Conservation (phyloP, 2,329 filamentous ascomycete genomes). For the Zasmidium citrigriseum region DNA sequence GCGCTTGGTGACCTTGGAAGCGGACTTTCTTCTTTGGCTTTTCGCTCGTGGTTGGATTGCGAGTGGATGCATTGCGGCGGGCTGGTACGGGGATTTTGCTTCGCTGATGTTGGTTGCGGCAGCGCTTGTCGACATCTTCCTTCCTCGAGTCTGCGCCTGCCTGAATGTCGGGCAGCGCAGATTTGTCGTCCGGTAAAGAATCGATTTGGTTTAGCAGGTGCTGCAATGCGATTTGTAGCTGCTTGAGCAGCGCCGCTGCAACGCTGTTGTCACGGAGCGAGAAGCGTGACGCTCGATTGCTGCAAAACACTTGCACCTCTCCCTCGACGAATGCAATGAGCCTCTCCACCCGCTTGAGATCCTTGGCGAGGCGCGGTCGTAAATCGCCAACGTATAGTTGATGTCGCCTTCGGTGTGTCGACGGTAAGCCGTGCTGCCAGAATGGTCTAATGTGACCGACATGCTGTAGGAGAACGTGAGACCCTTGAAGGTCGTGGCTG, state of each 20-base stretch:
- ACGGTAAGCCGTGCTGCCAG: slow-evolving; percentile 15
- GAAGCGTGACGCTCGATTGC: background rate
- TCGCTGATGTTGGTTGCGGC: too few species aligned
- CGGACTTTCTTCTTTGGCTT: background rate
- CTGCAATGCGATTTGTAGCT: background rate
- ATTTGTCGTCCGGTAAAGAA: background rate
- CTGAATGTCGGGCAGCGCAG: background rate
- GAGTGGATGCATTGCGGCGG: background rate
- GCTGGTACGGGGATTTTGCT: too few species aligned
- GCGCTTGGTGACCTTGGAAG: background rate
- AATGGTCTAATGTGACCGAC: slow-evolving; percentile 7
- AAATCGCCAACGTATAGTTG: slow-evolving; percentile 12
- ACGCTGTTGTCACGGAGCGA: background rate
- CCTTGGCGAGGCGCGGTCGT: slow-evolving; percentile 5
- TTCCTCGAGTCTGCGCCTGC: too few species aligned
- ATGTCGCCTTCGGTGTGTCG: slow-evolving; percentile 7
- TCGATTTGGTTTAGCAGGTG: background rate
- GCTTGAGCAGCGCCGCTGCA: background rate
- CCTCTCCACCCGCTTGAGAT: slow-evolving; percentile 6
- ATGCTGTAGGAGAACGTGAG: slow-evolving; percentile 12
- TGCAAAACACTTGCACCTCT: slow-evolving; percentile 8
- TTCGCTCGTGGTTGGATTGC: background rate
- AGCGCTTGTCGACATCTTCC: too few species aligned
- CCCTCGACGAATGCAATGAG: slow-evolving; percentile 10
- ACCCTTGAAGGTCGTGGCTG: slow-evolving; percentile 10